Conservation (phyloP, 805 yeast genomes). For the Candida ficus region DNA sequence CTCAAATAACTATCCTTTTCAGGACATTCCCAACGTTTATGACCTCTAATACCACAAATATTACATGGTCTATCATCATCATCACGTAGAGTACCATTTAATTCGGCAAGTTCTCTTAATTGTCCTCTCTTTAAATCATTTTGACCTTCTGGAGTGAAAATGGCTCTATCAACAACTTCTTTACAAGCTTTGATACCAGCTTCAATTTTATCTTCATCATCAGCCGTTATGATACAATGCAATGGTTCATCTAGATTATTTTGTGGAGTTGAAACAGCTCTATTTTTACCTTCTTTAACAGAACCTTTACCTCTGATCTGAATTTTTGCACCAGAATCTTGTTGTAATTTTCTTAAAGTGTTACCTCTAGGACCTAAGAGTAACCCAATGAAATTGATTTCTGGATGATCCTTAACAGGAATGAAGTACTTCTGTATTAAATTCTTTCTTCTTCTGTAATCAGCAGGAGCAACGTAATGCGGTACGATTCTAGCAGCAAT, state of each 20-base stretch:
- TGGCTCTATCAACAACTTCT: constrained; percentile 75
- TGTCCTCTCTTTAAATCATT: constrained; percentile 90
- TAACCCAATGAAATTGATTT: constrained; percentile 87
- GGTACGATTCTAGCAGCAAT: constrained; percentile 69
- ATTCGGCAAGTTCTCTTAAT: constrained; percentile 82
- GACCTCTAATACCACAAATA: constrained; percentile 63
- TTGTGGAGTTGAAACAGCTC: constrained; percentile 31
- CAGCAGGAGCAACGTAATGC: constrained; percentile 72
- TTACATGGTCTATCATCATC: constrained; percentile 62
- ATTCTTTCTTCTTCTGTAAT: constrained; percentile 65
- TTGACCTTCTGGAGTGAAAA: constrained; percentile 86
- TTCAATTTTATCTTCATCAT: constrained; percentile 68
- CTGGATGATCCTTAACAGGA: constrained; percentile 85
- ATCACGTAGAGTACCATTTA: constrained; percentile 91
- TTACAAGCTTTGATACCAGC: constrained; percentile 72
- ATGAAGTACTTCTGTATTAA: constrained; percentile 78
- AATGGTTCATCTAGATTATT: constrained; percentile 72
- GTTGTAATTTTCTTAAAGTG: constrained; percentile 75
- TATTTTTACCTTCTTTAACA: constrained; percentile 81
- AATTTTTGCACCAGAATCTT: constrained; percentile 81
- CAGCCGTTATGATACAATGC: constrained; percentile 85
- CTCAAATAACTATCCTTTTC: constrained; percentile 43
- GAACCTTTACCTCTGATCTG: constrained; percentile 96
- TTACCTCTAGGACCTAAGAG: constrained; percentile 94
- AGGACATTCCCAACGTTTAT: constrained; percentile 62